A percentile compares a stretch with the other conserved stretches of the same genome.
phyloP scores from a whole-genome alignment of 805 yeast species.

The Saccharomyces jurei region DNA sequence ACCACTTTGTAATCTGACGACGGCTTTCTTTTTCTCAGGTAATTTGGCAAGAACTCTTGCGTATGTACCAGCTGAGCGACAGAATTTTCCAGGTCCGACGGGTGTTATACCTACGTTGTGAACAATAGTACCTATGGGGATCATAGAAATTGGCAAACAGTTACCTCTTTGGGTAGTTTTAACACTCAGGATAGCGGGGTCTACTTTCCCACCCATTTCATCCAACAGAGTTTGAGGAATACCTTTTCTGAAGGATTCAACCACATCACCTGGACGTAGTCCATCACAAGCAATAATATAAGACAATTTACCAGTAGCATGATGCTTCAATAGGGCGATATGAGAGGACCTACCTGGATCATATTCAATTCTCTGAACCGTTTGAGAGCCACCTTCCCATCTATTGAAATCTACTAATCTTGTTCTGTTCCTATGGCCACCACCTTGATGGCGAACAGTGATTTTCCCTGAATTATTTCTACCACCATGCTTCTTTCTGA shows the following conservation, averaged over 20 bases:
- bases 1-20: constrained; percentile 79
- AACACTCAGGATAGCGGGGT: constrained; percentile 82
- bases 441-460: constrained; percentile 92
- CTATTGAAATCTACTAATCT: constrained; percentile 76
- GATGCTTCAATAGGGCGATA: constrained; percentile 73
- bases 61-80: constrained; percentile 91
- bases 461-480: constrained; percentile 84
- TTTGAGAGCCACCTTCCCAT: constrained; percentile 57
- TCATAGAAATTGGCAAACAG: constrained; percentile 84
- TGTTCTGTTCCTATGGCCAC: constrained; percentile 86
- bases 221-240: constrained; percentile 64
- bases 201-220: constrained; percentile 86
- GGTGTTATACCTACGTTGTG: constrained; percentile 78
- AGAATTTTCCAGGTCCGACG: constrained; percentile 76
- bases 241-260: constrained; percentile 85
- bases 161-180: constrained; percentile 89
- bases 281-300: constrained; percentile 92
- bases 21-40: constrained; percentile 61
- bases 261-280: constrained; percentile 81
- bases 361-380: constrained; percentile 82
- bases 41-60: constrained; percentile 79
- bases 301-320: constrained; percentile 51
- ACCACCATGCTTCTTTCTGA: constrained; percentile 71
- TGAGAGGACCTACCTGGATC: constrained; percentile 94
- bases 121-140: constrained; percentile 88